A percentile compares a stretch with the other conserved stretches of the same genome.
Evolutionary conservation across 2,329 filamentous ascomycete genomes (phyloP).

Genomic region (Ophiostoma ips): DNA sequence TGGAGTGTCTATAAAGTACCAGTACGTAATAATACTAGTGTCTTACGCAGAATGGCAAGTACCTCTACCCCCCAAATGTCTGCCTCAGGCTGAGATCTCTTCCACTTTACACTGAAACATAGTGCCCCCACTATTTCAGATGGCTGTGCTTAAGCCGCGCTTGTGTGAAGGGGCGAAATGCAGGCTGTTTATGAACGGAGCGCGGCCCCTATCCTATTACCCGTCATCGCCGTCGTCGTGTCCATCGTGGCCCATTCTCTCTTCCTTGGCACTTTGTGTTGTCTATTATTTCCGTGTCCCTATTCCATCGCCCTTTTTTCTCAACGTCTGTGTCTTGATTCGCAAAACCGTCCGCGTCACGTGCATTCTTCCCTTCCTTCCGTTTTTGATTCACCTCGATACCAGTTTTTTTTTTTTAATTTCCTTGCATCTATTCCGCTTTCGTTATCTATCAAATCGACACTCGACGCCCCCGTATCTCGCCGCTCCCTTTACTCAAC

Average conservation of each 20-base stretch:
- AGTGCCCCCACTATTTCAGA: no score
- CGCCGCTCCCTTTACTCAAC: neutral
- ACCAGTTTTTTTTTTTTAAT: neutral
- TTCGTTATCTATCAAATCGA: neutral
- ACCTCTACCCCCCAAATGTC: neutral
- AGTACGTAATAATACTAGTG: neutral
- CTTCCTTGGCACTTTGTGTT: neutral
- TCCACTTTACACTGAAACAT: no score
- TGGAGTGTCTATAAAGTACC: neutral
- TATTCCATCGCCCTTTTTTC: neutral
- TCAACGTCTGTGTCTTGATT: no score
- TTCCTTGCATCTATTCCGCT: neutral
- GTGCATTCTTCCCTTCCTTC: neutral
- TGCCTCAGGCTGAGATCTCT: neutral
- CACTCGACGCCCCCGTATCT: neutral
- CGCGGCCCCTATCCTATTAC: neutral
- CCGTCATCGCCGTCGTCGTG: neutral
- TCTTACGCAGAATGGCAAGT: neutral
- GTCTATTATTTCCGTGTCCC: neutral
- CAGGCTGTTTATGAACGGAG: conserved; percentile 1
- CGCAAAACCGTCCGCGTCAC: neutral
- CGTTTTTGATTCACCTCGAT: neutral
- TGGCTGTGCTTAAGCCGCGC: no score
- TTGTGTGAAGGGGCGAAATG: neutral
- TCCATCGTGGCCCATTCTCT: neutral